phyloP scores from a whole-genome alignment of 192 early-diverging fungal genomes.

The Globomyces pollinis-pini region DNA sequence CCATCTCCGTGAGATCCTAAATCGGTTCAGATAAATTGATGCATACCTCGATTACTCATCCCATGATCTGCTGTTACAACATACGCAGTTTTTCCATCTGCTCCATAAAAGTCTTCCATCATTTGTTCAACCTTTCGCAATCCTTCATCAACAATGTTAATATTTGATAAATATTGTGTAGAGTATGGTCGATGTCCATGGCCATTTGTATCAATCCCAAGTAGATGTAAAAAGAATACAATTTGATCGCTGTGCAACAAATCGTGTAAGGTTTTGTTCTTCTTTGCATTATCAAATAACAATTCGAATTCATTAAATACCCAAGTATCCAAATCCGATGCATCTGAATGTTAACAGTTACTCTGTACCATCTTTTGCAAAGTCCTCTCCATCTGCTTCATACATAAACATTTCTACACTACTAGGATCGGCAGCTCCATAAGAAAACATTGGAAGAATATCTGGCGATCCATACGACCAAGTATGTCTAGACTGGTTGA shows the following conservation, averaged over 20 bases:
- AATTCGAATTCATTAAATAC: constrained; percentile 77
- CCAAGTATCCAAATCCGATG: constrained; percentile 79
- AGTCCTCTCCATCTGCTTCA: constrained; percentile 77
- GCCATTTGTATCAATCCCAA: constrained; percentile 93
- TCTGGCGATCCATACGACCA: constrained; percentile 98
- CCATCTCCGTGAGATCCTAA: constrained; percentile 90
- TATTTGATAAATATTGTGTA: constrained; percentile 79
- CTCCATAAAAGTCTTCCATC: constrained; percentile 72
- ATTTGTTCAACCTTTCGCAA: constrained; percentile 59
- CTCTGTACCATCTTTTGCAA: constrained; percentile 47
- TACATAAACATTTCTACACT: constrained; percentile 90
- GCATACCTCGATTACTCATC: constrained; percentile 77
- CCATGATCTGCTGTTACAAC: constrained; percentile 96
- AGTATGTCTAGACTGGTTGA: constrained; percentile 87
- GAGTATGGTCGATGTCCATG: constrained; percentile 81
- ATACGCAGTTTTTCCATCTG: constrained; percentile 79
- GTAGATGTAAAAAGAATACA: constrained; percentile 89
- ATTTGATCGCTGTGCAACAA: constrained; percentile 67
- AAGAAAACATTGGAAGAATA: constrained; percentile 93
- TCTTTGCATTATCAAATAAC: constrained; percentile 50
- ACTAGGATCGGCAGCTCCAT: constrained; percentile 73
- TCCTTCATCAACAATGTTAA: constrained; percentile 71
- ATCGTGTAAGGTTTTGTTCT: constrained; percentile 32
- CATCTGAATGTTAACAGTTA: constrained; percentile 47
- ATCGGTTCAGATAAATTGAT: not conserved